Evolutionary conservation across 2,329 filamentous ascomycete species (phyloP), one percentile per base, ranked within the genome.

Genomic region (Fusarium chlamydosporum): DNA sequence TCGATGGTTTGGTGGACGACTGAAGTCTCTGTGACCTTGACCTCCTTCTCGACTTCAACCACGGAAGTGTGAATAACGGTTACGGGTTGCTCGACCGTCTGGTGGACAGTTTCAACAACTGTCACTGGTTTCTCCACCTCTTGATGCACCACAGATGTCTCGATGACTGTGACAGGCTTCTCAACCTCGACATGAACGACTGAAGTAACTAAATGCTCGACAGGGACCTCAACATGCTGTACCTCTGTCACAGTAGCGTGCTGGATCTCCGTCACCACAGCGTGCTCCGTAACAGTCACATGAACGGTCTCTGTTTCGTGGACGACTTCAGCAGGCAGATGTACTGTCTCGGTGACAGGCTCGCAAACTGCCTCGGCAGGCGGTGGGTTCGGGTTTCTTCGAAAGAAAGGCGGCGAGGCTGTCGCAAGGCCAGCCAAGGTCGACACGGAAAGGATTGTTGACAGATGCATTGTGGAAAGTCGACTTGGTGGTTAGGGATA

Each of bases 351-450:
- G n/a, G 66, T 66, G 11, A 69, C 61, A 2, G 65, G 48, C 46
- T 65, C 61, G 38, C 56, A 69, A 7, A 51, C 59, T 9, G 46
- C 51, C 23, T 68, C 55, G 6, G 42, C 60, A 6, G 56, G 64
- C 13, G 56, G 47, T 20, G 47, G 47, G 47, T 41, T 41, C 23
- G 38, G 53, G 11, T 60, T 66, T 35, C 59, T 55, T 47, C 41
- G 42, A 15, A 68, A 68, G 10, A 68, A 61, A 0, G 65, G 38
- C 4, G 65, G 65, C 11, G 60, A 65, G 20, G 65, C 65, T 13
- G 65, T 50, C 27, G 50, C 65, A 33, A 68, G 41, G 33, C 54
- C 46, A 27, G 65, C 48, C 50, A 68, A 45, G 23, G 51, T 51
- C 10, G 56, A 65, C 29, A 59, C 40, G 13, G 60, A 51, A 26